phyloP scores from a whole-genome alignment of 176 grass and related monocot species.

The Rhynchospora pubera region DNA sequence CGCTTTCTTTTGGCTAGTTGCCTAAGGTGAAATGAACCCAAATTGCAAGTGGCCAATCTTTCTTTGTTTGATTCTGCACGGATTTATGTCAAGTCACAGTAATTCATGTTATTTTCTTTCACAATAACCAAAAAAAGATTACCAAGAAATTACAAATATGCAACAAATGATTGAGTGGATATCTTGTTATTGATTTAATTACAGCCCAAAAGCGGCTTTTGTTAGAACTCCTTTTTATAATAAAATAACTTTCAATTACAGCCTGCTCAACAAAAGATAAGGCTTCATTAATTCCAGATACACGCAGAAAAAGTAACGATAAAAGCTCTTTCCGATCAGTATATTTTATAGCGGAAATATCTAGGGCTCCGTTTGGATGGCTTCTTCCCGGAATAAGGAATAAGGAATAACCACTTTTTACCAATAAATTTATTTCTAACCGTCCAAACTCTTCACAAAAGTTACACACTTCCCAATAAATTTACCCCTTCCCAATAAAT shows the following conservation, averaged over 20 bases:
- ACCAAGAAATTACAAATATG: not conserved
- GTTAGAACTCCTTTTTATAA: not conserved
- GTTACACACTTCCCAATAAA: too few relatives aligned
- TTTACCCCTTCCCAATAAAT: too few relatives aligned
- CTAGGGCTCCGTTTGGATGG: too few relatives aligned
- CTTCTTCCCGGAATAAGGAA: too few relatives aligned
- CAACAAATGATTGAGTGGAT: not conserved
- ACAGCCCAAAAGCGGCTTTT: not conserved
- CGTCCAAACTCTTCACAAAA: too few relatives aligned
- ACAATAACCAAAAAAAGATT: not conserved
- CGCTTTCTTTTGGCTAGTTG: conserved; percentile 6
- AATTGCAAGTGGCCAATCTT: not conserved
- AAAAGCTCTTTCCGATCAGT: not conserved
- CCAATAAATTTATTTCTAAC: too few relatives aligned
- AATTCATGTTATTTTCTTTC: not conserved
- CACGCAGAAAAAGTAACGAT: not conserved
- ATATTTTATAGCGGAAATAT: not conserved
- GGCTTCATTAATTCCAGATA: not conserved
- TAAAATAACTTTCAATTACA: not conserved
- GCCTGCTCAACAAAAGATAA: not conserved
- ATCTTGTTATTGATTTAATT: not conserved
- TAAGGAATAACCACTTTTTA: too few relatives aligned
- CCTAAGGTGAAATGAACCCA: not conserved
- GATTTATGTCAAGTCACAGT: not conserved
- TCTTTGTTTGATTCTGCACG: not conserved